Conservation (phyloP, 2,329 filamentous ascomycete species). For the Monilinia fructigena region DNA sequence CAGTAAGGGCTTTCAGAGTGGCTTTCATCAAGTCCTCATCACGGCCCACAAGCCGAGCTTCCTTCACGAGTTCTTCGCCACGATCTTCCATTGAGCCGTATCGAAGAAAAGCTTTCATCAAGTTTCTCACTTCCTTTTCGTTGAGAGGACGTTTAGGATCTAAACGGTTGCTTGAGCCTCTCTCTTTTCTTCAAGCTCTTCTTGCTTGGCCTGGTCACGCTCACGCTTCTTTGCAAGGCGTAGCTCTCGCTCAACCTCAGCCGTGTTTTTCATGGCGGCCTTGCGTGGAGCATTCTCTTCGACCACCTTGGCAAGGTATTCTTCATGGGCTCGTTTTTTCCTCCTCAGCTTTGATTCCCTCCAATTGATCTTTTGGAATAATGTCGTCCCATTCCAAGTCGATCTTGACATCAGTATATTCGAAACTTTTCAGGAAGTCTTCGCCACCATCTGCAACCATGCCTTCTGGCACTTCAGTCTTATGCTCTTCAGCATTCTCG, state of each 20-base stretch:
- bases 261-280: constrained; percentile 58
- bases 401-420: constrained; percentile 97
- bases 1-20: constrained; percentile 66
- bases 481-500: constrained; percentile 94
- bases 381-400: constrained; percentile 98
- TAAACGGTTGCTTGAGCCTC: constrained; percentile 70
- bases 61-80: constrained; percentile 79
- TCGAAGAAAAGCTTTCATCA: constrained; percentile 86
- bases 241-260: constrained; percentile 62
- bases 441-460: constrained; percentile 95
- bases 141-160: constrained; percentile 88
- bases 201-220: constrained; percentile 65
- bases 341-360: constrained; percentile 85
- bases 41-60: constrained; percentile 79
- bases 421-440: constrained; percentile 84
- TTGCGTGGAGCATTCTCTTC: constrained; percentile 82
- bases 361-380: constrained; percentile 89
- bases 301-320: constrained; percentile 76
- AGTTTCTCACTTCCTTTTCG: constrained; percentile 89
- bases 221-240: constrained; percentile 65
- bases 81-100: constrained; percentile 90
- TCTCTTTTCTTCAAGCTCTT: constrained; percentile 61
- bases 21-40: constrained; percentile 76
- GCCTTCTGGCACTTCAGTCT: constrained; percentile 91
- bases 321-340: constrained; percentile 78